A percentile compares a stretch with the other conserved stretches of the same genome.
These are phyloP conservation scores for Paxillus rubicundulus DNA, from an alignment of 768 basidiomycete species.

Conservation along the genomic window DNA sequence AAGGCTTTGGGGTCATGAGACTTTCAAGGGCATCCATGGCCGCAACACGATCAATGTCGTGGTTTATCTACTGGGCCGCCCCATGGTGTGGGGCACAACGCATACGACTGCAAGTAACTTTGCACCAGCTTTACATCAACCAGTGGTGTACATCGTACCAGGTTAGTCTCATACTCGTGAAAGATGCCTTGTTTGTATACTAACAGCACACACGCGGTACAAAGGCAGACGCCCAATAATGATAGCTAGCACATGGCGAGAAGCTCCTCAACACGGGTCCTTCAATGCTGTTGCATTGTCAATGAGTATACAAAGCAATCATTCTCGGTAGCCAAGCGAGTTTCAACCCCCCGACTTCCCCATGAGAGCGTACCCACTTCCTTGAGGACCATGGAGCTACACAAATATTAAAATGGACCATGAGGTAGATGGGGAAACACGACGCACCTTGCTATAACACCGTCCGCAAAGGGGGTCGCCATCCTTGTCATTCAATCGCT, in stretches of 20 bases:
- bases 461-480: constrained; percentile 67
- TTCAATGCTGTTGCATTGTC: not conserved
- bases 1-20: too few relatives aligned
- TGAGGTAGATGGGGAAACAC: not conserved
- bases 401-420: not conserved
- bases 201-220: constrained; percentile 19
- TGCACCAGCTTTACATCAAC: too few relatives aligned
- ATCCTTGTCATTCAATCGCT: constrained; percentile 70
- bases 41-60: too few relatives aligned
- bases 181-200: too few relatives aligned
- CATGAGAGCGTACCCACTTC: constrained; percentile 71
- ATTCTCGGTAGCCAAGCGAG: not conserved
- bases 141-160: too few relatives aligned
- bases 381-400: constrained; percentile 71
- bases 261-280: constrained; percentile 4
- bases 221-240: constrained; percentile 19
- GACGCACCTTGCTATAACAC: constrained; percentile 65
- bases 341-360: constrained; percentile 47
- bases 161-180: too few relatives aligned
- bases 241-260: constrained; percentile 11
- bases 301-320: not conserved
- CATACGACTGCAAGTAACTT: too few relatives aligned
- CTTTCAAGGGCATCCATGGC: too few relatives aligned
- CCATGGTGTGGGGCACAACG: too few relatives aligned
- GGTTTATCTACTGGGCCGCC: too few relatives aligned